Evolutionary conservation across 495 filamentous ascomycete genomes (phyloP), one percentile per base, ranked within the genome.

Genomic region (Penicillium antarcticum): DNA sequence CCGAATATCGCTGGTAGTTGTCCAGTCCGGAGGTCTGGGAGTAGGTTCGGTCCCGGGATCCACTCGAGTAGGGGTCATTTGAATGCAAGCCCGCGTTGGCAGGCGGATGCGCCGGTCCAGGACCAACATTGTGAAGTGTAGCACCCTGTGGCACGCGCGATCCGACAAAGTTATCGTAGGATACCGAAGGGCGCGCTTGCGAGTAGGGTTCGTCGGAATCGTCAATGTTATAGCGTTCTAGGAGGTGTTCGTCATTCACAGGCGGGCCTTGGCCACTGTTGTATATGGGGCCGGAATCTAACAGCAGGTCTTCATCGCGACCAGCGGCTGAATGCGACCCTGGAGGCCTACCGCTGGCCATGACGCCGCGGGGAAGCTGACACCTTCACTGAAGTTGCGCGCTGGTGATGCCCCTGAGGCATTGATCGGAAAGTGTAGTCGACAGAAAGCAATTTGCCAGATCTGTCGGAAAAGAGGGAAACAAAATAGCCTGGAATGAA

Each of bases 121-220:
- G 43, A 48, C 56, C 53, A 31, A n/a, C 51, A 57, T 51, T 23
- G 1, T 52, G 36, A 54, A 70, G 65, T 37, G 57, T 43, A 36
- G 55, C 80, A 60, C 52, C 69, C 69, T 69, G 80, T 63, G 47
- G 76, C 68, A 24, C 75, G 61, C 51, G 76, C 64, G 70, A 82
- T 42, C 94, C 95, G 51, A 98, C 84, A 62, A 97, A 98, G 45
- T 91, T 84, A 75, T 97, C 94, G 67, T 97, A 96, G 29, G 92
- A 96, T 41, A 91, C 79, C 17, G 92, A 97, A 39, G 89, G 88
- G 48, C 94, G 87, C 48, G 84, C 68, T 53, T 82, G 79, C 34
- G 51, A 39, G 42, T 62, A 45, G 31, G 76, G 74, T 47, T 71
- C 68, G 45, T 87, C 81, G 52, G 79, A 77, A 54, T 87, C 80